Evolutionary conservation across 2,329 filamentous ascomycete species (phyloP).

Genomic region (Claviceps sp.): DNA sequence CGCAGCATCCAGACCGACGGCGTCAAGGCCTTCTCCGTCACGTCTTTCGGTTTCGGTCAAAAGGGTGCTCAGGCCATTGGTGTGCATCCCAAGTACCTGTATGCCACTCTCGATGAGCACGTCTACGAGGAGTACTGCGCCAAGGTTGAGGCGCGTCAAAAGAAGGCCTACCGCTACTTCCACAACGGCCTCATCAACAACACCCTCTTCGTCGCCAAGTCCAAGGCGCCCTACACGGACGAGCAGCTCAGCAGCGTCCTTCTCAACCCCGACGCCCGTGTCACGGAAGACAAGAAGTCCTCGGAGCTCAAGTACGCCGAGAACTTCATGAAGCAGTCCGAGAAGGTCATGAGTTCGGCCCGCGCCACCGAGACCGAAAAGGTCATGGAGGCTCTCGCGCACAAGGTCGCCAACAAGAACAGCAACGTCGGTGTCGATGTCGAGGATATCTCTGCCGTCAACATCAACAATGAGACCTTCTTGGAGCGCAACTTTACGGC

Average conservation of each 20-base stretch:
- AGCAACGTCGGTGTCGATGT: slow-evolving; percentile 90
- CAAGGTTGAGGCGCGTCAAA: slow-evolving; percentile 87
- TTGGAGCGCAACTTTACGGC: slow-evolving; percentile 87
- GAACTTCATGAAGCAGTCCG: slow-evolving; percentile 52
- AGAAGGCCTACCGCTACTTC: slow-evolving; percentile 98
- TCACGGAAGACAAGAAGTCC: slow-evolving; percentile 75
- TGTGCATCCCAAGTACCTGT: slow-evolving; percentile 93
- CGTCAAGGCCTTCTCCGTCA: slow-evolving; percentile 96
- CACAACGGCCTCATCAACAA: slow-evolving; percentile 98
- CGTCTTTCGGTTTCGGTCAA: slow-evolving; percentile 97
- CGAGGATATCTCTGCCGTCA: slow-evolving; percentile 75
- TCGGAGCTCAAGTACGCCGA: slow-evolving; percentile 60
- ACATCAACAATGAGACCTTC: slow-evolving; percentile 89
- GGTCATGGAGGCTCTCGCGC: slow-evolving; percentile 65
- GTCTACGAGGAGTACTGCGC: slow-evolving; percentile 70
- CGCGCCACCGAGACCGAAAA: slow-evolving; percentile 52
- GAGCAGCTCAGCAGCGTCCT: slow-evolving; percentile 78
- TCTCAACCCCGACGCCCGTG: slow-evolving; percentile 85
- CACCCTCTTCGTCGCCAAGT: slow-evolving; percentile 92
- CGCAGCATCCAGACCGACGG: slow-evolving; percentile 93
- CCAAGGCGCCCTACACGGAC: slow-evolving; percentile 77
- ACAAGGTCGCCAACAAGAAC: slow-evolving; percentile 38
- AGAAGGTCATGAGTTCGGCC: slow-evolving; percentile 36
- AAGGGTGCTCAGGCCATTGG: slow-evolving; percentile 97
- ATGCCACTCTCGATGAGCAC: slow-evolving; percentile 77